Evolutionary conservation across 2,329 filamentous ascomycete genomes (phyloP).

Genomic region (Sclerotinia sclerotiorum): DNA sequence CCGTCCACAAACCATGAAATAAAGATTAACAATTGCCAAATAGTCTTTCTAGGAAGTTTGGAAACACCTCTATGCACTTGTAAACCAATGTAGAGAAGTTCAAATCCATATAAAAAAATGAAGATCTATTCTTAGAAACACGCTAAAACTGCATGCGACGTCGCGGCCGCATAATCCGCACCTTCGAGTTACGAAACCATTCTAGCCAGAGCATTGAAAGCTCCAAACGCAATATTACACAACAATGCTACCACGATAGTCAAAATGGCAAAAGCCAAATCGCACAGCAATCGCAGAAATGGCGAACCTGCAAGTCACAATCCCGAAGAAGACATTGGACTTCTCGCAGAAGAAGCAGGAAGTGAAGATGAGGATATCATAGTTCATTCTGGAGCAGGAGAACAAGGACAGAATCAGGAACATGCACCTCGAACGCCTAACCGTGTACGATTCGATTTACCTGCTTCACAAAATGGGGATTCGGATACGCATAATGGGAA

Average conservation of each 20-base stretch:
- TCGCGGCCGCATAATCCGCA: slow-evolving; percentile 11
- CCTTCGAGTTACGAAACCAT: slow-evolving; percentile 8
- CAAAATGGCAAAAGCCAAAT: slow-evolving; percentile 47
- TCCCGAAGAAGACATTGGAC: slow-evolving; percentile 45
- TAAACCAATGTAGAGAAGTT: neutral
- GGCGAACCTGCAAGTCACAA: slow-evolving; percentile 28
- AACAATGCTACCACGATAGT: slow-evolving; percentile 46
- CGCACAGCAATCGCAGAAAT: slow-evolving; percentile 37
- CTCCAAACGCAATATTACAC: slow-evolving; percentile 18
- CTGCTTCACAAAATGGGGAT: slow-evolving; percentile 22
- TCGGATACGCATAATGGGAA: slow-evolving; percentile 27
- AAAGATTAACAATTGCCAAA: neutral
- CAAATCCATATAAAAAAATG: neutral
- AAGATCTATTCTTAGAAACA: slow-evolving; percentile 6
- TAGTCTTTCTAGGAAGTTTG: neutral
- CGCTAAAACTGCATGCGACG: slow-evolving; percentile 9
- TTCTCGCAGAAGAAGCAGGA: slow-evolving; percentile 40
- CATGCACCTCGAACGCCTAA: slow-evolving; percentile 40
- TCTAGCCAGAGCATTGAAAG: slow-evolving; percentile 10
- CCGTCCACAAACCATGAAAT: neutral
- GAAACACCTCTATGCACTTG: neutral
- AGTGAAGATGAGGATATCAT: slow-evolving; percentile 39
- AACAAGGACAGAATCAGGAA: slow-evolving; percentile 24
- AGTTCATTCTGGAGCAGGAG: slow-evolving; percentile 31
- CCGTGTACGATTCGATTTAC: slow-evolving; percentile 41